These are phyloP conservation scores for Pistacia atlantica DNA, from an alignment of 345 rosid genomes.

Conservation along the genomic window DNA sequence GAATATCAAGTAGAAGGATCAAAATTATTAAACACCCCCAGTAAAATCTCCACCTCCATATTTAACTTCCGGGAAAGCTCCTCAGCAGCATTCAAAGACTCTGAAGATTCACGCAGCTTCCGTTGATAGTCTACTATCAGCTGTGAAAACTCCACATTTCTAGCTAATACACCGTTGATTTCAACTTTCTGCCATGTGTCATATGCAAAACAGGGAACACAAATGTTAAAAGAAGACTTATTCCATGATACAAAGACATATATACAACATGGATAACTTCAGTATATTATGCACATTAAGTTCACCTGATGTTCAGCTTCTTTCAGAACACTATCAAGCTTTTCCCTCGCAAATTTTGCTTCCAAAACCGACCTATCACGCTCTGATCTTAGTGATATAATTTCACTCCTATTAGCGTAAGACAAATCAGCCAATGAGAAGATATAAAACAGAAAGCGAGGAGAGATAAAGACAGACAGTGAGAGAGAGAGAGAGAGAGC, in stretches of 20 bases:
- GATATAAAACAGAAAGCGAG: not conserved
- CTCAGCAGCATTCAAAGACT: slow-evolving; percentile 70
- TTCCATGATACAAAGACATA: not conserved
- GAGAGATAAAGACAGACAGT: not conserved
- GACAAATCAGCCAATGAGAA: not conserved
- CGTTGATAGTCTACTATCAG: slow-evolving; percentile 77
- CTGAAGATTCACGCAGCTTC: slow-evolving; percentile 79
- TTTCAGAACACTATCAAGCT: slow-evolving; percentile 67
- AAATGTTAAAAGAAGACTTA: not conserved
- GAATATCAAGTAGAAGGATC: slow-evolving; percentile 18
- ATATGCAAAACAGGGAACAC: not conserved
- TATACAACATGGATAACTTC: not conserved
- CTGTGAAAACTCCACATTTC: slow-evolving; percentile 90
- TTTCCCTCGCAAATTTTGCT: slow-evolving; percentile 74
- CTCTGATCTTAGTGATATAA: slow-evolving; percentile 66
- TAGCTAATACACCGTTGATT: slow-evolving; percentile 58
- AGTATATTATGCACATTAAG: not conserved
- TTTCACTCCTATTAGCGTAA: slow-evolving; percentile 57
- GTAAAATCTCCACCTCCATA: slow-evolving; percentile 65
- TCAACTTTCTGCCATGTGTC: slow-evolving; percentile 61
- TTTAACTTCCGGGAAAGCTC: slow-evolving; percentile 73
- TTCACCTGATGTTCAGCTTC: slow-evolving; percentile 82
- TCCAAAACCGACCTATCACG: slow-evolving; percentile 79
- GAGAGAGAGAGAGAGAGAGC: not conserved
- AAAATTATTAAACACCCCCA: slow-evolving; percentile 3